Evolutionary conservation across 2,329 filamentous ascomycete genomes (phyloP), one percentile per base, ranked within the genome.

Genomic region (Alternaria sp.): DNA sequence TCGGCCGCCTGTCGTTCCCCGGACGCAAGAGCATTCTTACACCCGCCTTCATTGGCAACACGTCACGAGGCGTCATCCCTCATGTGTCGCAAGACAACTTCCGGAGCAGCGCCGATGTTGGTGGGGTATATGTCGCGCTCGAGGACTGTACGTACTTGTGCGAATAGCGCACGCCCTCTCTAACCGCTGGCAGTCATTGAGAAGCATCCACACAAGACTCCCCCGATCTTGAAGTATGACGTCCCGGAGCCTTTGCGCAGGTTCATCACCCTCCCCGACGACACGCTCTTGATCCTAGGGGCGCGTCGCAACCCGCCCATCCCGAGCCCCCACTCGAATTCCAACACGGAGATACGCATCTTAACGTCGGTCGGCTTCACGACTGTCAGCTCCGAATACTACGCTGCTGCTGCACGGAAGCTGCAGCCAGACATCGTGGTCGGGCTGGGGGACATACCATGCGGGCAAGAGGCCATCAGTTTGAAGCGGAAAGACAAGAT

Each of bases 11-110:
- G 25, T 80, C 84, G 5, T 77, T 95, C 6, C 83, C 81, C 78
- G 70, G 88, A 80, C 85, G 91, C 60, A 86, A 84, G 63, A 79
- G 85, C n/a, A 84, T 97, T 65, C 82, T 91, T 20, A 99, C 95
- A 30, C 95, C 95, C 44, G 90, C 91, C 75, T 97, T 91, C 78
- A 82, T 97, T 60, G 90, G 88, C 52, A 84, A 91, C 67, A 91
- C 92, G 3, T 97, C 95, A 34, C 87, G 95, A 72, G 95, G 95
- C 22, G 87, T 87, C 2, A 83, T 98, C 36, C 93, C 95, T 53
- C 95, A 99, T 81, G 81, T 99, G 66, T 92, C 94, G 3, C 94
- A 93, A 40, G 95, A 99, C 82, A 91, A 91, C 63, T 83, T 95
- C 66, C 78, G 81, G 41, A 89, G 87, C 57, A 84, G 90, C 71